Percentiles rank a stretch among this genome's conserved stretches.
Evolutionary conservation across 2,329 filamentous ascomycete species (phyloP).

Genomic region (Fusarium circinatum): DNA sequence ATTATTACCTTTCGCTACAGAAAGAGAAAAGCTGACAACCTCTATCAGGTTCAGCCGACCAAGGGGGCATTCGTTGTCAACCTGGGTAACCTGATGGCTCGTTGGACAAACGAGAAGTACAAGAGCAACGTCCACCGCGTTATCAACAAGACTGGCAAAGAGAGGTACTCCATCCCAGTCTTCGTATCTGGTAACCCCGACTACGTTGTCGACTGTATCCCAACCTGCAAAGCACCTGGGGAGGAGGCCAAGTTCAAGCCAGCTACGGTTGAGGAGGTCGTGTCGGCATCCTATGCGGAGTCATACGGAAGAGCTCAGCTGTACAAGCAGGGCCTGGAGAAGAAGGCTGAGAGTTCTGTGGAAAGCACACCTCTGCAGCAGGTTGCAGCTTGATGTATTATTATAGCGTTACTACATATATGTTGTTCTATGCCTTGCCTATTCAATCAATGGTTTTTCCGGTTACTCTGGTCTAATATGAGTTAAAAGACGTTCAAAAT

Average conservation of each 20-base stretch:
- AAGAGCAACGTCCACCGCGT: conserved; percentile 65
- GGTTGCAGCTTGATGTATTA: background rate
- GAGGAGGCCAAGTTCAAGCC: conserved; percentile 44
- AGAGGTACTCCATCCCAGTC: conserved; percentile 67
- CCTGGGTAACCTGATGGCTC: conserved; percentile 59
- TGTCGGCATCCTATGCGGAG: conserved; percentile 48
- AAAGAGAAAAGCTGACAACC: background rate
- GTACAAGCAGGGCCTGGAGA: conserved; percentile 45
- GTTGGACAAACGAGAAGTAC: conserved; percentile 64
- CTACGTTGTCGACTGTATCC: background rate
- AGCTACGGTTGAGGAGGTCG: conserved; percentile 48
- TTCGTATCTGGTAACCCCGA: conserved; percentile 62
- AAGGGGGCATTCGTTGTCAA: conserved; percentile 60
- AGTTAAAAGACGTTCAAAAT: no score
- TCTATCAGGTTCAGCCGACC: background rate
- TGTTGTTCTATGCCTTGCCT: background rate
- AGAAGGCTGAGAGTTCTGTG: background rate
- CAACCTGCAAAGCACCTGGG: background rate
- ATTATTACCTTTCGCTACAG: no score
- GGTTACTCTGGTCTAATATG: background rate
- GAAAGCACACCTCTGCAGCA: background rate
- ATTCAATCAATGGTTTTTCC: background rate
- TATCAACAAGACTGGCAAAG: conserved; percentile 60
- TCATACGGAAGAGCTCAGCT: conserved; percentile 48
- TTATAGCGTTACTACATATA: background rate